These are phyloP conservation scores for Suillus bovinus DNA, from an alignment of 768 basidiomycete genomes.

Conservation along the genomic window DNA sequence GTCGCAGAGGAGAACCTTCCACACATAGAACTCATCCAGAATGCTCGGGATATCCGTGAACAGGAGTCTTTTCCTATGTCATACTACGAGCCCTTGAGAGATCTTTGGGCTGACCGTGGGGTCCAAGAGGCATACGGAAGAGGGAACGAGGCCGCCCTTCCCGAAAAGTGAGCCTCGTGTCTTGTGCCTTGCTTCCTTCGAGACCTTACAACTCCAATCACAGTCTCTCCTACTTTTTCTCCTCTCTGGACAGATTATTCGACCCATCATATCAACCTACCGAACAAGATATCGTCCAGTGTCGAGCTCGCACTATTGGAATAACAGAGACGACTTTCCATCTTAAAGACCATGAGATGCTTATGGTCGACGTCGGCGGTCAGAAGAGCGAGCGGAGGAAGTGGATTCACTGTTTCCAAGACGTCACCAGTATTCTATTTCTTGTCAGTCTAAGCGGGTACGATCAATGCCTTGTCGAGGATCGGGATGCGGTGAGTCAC, in stretches of 20 bases:
- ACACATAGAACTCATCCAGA: conserved; percentile 63
- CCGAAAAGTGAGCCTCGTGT: conserved; percentile 71
- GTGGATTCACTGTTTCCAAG: conserved; percentile 95
- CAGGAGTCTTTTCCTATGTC: conserved; percentile 75
- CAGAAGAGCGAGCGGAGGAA: conserved; percentile 93
- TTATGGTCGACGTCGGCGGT: conserved; percentile 93
- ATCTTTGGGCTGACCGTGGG: conserved; percentile 76
- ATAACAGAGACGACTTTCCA: conserved; percentile 88
- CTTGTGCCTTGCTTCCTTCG: conserved; percentile 1
- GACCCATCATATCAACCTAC: conserved; percentile 67
- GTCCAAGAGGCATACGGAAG: conserved; percentile 76
- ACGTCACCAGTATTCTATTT: conserved; percentile 92
- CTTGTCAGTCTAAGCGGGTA: conserved; percentile 90
- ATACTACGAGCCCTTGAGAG: conserved; percentile 66
- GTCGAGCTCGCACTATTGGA: conserved; percentile 85
- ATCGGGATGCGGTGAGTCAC: conserved; percentile 77
- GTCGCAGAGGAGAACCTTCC: conserved; percentile 61
- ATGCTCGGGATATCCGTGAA: conserved; percentile 71
- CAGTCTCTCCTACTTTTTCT: conserved; percentile 77
- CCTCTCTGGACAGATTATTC: conserved; percentile 79
- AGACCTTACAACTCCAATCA: conserved; percentile 8
- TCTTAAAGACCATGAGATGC: conserved; percentile 77
- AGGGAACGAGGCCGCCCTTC: conserved; percentile 89
- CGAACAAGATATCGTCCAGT: conserved; percentile 87
- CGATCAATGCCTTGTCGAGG: conserved; percentile 92